phyloP scores from a whole-genome alignment of 2,329 filamentous ascomycete genomes.

The Ambrosiella beaveri region DNA sequence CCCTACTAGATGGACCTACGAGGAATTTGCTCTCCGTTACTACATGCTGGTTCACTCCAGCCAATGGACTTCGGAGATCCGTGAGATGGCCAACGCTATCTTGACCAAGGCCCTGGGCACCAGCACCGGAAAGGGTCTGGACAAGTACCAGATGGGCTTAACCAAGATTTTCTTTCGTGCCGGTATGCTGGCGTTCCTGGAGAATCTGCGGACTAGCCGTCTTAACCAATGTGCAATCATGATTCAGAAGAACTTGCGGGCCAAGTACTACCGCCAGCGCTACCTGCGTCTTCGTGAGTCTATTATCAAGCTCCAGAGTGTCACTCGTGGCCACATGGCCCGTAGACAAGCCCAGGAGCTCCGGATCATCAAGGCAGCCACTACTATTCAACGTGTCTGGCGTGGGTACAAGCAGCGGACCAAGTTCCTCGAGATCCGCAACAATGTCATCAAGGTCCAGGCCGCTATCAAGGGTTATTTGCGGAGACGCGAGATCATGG shows the following conservation, averaged over 20 bases:
- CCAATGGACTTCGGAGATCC: constrained; percentile 85
- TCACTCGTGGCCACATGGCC: constrained; percentile 60
- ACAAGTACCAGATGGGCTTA: constrained; percentile 94
- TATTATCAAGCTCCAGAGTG: constrained; percentile 64
- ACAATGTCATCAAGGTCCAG: constrained; percentile 75
- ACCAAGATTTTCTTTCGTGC: constrained; percentile 99
- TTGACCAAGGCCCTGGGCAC: constrained; percentile 73
- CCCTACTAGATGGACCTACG: constrained; percentile 95
- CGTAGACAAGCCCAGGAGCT: constrained; percentile 63
- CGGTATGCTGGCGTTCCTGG: constrained; percentile 94
- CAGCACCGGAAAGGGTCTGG: constrained; percentile 52
- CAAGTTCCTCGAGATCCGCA: constrained; percentile 58
- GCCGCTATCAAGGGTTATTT: constrained; percentile 84
- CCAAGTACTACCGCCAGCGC: constrained; percentile 84
- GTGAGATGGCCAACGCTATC: constrained; percentile 86
- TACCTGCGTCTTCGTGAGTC: constrained; percentile 76
- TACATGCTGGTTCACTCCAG: constrained; percentile 91
- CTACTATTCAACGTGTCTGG: constrained; percentile 90
- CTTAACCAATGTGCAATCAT: constrained; percentile 89
- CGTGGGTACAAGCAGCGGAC: constrained; percentile 80
- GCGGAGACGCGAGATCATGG: constrained; percentile 77
- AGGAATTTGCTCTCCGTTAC: constrained; percentile 92
- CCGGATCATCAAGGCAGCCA: constrained; percentile 70
- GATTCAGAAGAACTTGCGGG: constrained; percentile 95
- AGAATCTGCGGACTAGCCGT: constrained; percentile 78